A percentile compares a stretch with the other conserved stretches of the same genome.
phyloP scores from a whole-genome alignment of 2,329 filamentous ascomycete genomes.

The Aspergillus pseudotamarii region DNA sequence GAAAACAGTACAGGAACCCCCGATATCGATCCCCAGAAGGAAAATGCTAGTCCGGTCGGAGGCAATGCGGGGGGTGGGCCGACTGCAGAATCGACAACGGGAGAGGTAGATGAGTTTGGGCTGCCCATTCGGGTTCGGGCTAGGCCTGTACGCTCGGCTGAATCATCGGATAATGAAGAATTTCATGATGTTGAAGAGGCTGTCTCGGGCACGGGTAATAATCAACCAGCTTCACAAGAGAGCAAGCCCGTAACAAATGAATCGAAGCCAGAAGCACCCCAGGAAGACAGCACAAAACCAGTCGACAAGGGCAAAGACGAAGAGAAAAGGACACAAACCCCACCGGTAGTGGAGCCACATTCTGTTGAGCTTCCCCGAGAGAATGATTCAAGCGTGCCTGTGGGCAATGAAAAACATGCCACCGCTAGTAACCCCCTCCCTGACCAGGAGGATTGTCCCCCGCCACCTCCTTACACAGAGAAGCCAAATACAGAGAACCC shows the following conservation, averaged over 20 bases:
- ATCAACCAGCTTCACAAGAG: background rate
- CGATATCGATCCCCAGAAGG: constrained; percentile 18
- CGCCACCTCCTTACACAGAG: constrained; percentile 22
- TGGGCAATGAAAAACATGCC: constrained; percentile 9
- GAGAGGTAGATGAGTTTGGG: constrained; percentile 43
- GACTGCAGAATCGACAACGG: constrained; percentile 13
- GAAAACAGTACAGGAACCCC: constrained; percentile 13
- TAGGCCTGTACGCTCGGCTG: constrained; percentile 19
- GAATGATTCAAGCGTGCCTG: background rate
- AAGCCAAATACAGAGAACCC: constrained; percentile 10
- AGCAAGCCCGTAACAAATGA: background rate
- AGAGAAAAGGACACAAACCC: constrained; percentile 8
- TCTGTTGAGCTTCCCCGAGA: constrained; percentile 5
- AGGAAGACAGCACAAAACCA: background rate
- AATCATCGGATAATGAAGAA: constrained; percentile 20
- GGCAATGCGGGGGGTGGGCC: constrained; percentile 10
- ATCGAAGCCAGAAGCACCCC: background rate
- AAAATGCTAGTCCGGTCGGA: constrained; percentile 15
- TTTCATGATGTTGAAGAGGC: constrained; percentile 26
- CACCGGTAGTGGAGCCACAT: constrained; percentile 4
- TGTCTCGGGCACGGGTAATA: background rate
- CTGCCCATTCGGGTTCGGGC: constrained; percentile 38
- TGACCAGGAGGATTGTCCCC: constrained; percentile 11
- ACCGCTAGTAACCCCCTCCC: background rate
- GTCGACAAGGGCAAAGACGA: constrained; percentile 1